Evolutionary conservation across 2,329 filamentous ascomycete species (phyloP).

Genomic region (Cryphonectria japonica): DNA sequence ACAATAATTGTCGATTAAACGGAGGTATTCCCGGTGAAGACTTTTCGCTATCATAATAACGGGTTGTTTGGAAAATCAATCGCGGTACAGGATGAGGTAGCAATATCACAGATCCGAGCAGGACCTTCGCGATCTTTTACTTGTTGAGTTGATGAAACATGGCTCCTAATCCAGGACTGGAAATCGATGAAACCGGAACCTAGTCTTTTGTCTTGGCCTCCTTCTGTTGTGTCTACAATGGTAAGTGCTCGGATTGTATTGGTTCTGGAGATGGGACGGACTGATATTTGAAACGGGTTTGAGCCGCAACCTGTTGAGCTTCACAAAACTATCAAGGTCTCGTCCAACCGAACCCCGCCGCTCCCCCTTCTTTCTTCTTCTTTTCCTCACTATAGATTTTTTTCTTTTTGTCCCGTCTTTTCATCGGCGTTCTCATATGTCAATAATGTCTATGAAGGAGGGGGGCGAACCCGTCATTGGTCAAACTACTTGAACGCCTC

Average conservation of each 20-base stretch:
- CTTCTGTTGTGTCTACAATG: background rate
- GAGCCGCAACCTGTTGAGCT: background rate
- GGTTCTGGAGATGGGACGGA: background rate
- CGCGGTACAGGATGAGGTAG: background rate
- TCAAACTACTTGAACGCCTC: too few relatives aligned
- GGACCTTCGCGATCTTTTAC: background rate
- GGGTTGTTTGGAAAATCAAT: background rate
- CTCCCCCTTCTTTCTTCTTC: too few relatives aligned
- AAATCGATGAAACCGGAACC: background rate
- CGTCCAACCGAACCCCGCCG: background rate
- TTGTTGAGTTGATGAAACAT: background rate
- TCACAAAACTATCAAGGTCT: background rate
- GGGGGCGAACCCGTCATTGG: too few relatives aligned
- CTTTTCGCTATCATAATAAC: background rate
- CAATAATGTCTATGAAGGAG: background rate
- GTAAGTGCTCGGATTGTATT: background rate
- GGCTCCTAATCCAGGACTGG: background rate
- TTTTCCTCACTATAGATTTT: too few relatives aligned
- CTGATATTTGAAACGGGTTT: conserved; percentile 7
- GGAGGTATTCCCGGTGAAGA: background rate
- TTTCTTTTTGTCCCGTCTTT: too few relatives aligned
- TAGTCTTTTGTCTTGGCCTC: background rate
- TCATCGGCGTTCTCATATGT: background rate
- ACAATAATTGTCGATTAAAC: background rate
- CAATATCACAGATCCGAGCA: background rate